phyloP scores from a whole-genome alignment of 2,329 filamentous ascomycete genomes.

The Botrytis squamosa region DNA sequence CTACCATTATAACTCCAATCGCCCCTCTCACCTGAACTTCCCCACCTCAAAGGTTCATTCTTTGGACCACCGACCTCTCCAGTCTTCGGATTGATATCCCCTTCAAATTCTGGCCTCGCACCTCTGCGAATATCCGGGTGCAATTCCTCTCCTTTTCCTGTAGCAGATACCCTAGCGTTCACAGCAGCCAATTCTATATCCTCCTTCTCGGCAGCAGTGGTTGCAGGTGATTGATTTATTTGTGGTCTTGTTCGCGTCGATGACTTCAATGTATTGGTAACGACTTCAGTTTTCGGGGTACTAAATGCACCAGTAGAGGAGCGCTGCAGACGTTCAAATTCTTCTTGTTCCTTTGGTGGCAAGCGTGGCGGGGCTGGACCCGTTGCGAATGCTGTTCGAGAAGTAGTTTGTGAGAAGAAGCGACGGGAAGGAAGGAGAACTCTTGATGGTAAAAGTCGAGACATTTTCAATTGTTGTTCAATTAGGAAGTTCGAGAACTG shows the following conservation, averaged over 20 bases:
- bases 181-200: slow-evolving; percentile 35
- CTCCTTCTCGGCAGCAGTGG: slow-evolving; percentile 26
- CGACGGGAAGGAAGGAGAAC: slow-evolving; percentile 35
- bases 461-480: slow-evolving; percentile 28
- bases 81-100: slow-evolving; percentile 87
- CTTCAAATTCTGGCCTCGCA: slow-evolving; percentile 86
- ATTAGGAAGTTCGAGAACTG: background rate
- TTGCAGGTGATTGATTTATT: slow-evolving; percentile 50
- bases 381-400: slow-evolving; percentile 45
- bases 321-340: slow-evolving; percentile 84
- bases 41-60: slow-evolving; percentile 93
- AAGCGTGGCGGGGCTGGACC: slow-evolving; percentile 79
- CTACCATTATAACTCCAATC: slow-evolving; percentile 94
- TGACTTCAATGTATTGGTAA: slow-evolving; percentile 29
- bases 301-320: slow-evolving; percentile 74
- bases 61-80: slow-evolving; percentile 96
- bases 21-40: slow-evolving; percentile 57
- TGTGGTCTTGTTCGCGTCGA: slow-evolving; percentile 39
- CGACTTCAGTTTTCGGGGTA: slow-evolving; percentile 49
- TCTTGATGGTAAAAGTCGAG: slow-evolving; percentile 32
- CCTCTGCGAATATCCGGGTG: slow-evolving; percentile 73
- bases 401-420: slow-evolving; percentile 33
- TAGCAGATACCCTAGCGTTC: slow-evolving; percentile 49
- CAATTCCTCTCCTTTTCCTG: slow-evolving; percentile 61
- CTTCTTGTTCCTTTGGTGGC: slow-evolving; percentile 82